Conservation (phyloP, 192 early-diverging fungal species). For the Gamsiella multidivaricata region DNA sequence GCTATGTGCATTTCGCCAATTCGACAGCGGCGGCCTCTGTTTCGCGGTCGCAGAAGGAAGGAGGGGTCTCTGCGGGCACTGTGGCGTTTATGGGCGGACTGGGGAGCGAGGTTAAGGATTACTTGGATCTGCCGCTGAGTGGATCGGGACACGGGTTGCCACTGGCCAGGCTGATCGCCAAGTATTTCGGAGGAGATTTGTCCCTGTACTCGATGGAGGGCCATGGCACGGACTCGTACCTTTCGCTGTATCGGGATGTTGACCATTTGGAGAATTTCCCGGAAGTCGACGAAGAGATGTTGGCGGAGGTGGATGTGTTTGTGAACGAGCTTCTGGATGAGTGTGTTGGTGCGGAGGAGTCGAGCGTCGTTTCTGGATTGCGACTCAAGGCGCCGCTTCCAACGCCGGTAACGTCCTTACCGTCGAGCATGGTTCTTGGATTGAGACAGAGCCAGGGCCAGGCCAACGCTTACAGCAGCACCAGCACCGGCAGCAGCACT, state of each 20-base stretch:
- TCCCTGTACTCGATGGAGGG: slow-evolving; percentile 75
- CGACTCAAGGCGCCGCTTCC: not conserved
- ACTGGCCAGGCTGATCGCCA: slow-evolving; percentile 65
- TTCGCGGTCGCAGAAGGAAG: not conserved
- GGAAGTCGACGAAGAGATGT: slow-evolving; percentile 42
- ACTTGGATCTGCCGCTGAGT: slow-evolving; percentile 36
- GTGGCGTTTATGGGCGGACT: slow-evolving; percentile 12
- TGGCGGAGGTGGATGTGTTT: slow-evolving; percentile 40
- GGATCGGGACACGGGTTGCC: slow-evolving; percentile 55
- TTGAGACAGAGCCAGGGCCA: slow-evolving; percentile 6
- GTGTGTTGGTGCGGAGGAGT: too few species aligned
- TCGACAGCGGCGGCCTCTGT: slow-evolving; percentile 33
- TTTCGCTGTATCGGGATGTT: slow-evolving; percentile 55
- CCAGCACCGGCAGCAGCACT: too few species aligned
- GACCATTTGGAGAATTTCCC: slow-evolving; percentile 54
- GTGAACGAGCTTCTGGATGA: slow-evolving; percentile 40
- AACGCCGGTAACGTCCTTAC: not conserved
- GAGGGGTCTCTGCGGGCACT: not conserved
- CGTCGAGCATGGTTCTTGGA: not conserved
- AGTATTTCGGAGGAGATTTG: slow-evolving; percentile 75
- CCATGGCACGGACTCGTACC: slow-evolving; percentile 69
- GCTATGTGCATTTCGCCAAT: slow-evolving; percentile 55
- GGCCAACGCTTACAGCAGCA: not conserved
- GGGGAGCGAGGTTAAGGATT: slow-evolving; percentile 20
- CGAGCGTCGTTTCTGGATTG: too few species aligned